Evolutionary conservation across 2,329 filamentous ascomycete species (phyloP).

Genomic region (Colletotrichum euphorbiae): DNA sequence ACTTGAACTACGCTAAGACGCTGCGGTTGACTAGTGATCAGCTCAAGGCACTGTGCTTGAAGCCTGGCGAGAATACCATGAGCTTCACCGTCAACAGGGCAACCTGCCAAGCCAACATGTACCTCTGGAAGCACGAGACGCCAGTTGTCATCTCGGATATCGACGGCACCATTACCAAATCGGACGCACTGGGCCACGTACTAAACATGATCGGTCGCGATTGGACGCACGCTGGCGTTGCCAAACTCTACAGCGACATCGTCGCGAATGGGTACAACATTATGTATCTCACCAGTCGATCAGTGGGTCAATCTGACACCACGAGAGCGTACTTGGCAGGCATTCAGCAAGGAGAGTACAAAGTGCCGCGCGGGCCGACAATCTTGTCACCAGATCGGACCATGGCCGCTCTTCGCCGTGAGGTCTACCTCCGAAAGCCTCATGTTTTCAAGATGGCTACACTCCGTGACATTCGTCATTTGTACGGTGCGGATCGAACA

Average conservation of each 20-base stretch:
- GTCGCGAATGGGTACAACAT: constrained; percentile 97
- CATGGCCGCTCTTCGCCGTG: constrained; percentile 89
- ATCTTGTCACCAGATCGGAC: constrained; percentile 96
- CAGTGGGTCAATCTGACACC: constrained; percentile 91
- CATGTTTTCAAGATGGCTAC: constrained; percentile 99
- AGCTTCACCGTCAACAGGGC: constrained; percentile 96
- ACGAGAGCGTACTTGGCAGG: constrained; percentile 91
- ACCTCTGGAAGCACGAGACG: constrained; percentile 89
- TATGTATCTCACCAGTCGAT: constrained; percentile 95
- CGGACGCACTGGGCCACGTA: constrained; percentile 92
- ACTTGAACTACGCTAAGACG: constrained; percentile 95
- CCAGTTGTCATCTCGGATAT: constrained; percentile 99
- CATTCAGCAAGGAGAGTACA: constrained; percentile 88
- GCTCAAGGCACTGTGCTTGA: constrained; percentile 85
- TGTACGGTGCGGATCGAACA: constrained; percentile 81
- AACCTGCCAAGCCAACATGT: constrained; percentile 93
- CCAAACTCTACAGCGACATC: constrained; percentile 97
- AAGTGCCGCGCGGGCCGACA: constrained; percentile 88
- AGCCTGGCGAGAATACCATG: constrained; percentile 90
- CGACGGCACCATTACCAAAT: constrained; percentile 98
- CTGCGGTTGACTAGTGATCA: constrained; percentile 95
- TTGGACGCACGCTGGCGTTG: constrained; percentile 97
- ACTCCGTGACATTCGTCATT: constrained; percentile 88
- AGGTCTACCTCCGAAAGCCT: constrained; percentile 94
- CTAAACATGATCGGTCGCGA: constrained; percentile 96